phyloP scores from a whole-genome alignment of 2,329 filamentous ascomycete genomes.

The Ophiostoma himal-ulmi region DNA sequence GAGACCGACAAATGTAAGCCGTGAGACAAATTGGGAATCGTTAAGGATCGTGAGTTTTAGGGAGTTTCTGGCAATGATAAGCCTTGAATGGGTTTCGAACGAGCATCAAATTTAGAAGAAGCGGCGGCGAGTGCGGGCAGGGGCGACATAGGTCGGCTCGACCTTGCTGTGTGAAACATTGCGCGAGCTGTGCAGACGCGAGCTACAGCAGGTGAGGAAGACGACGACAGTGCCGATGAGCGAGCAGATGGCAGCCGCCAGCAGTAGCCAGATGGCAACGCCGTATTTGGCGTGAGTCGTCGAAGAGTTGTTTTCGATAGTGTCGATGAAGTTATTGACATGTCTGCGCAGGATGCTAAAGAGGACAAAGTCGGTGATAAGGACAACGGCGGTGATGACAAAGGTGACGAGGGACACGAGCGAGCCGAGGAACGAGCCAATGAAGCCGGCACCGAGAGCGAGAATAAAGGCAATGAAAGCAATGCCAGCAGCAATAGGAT shows the following conservation, averaged over 20 bases:
- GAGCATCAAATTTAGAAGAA: slow-evolving; percentile 22
- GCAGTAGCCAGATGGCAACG: slow-evolving; percentile 52
- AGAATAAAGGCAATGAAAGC: slow-evolving; percentile 55
- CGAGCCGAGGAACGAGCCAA: slow-evolving; percentile 48
- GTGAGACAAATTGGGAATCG: neutral
- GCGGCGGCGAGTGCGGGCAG: slow-evolving; percentile 22
- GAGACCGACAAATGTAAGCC: neutral
- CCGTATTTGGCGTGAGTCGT: slow-evolving; percentile 41
- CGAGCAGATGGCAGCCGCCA: slow-evolving; percentile 50
- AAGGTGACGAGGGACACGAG: slow-evolving; percentile 46
- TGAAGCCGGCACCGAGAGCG: slow-evolving; percentile 45
- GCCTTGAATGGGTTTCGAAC: no score
- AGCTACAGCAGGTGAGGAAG: slow-evolving; percentile 56
- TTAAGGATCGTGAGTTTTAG: neutral
- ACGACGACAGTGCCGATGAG: slow-evolving; percentile 53
- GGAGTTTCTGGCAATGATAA: neutral
- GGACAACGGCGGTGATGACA: slow-evolving; percentile 42
- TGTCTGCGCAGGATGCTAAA: slow-evolving; percentile 52
- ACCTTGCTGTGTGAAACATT: slow-evolving; percentile 28
- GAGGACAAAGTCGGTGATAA: slow-evolving; percentile 53
- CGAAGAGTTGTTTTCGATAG: slow-evolving; percentile 28
- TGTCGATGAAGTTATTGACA: slow-evolving; percentile 47
- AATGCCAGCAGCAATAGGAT: slow-evolving; percentile 53
- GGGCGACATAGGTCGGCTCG: slow-evolving; percentile 28
- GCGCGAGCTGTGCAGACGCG: slow-evolving; percentile 38